Base-by-base conservation (phyloP, 179 eudicot genomes). In the Carnegiea gigantea region DNA sequence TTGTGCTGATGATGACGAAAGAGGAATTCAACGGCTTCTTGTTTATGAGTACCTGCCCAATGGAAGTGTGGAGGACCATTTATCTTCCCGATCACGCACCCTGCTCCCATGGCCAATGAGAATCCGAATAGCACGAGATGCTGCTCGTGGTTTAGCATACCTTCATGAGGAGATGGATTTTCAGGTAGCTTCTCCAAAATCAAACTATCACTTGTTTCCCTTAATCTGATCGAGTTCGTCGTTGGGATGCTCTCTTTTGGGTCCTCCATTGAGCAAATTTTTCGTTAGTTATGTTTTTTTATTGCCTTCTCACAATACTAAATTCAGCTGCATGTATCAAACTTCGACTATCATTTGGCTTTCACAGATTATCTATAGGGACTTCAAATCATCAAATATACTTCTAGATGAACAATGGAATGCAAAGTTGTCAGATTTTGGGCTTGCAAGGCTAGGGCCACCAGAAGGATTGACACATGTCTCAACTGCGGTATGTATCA, bases 1-100 rank as follows among this genome's bases (percentile, higher is more conserved):
- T 82, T 95, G 98, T 89, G 98, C 98, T 36, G 98, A 95, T 81
- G 98, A 95, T 83, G 98, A 95, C 78, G 98, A 95, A 86, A 91
- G 98, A 90, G 98, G 98, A 81, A 93, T 95, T 14, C 97, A 95
- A 70, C 85, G 98, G 82, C 94, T 93, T 80, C 81, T 95, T 70
- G 79, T 95, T 68, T 95, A 95, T 84, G 98, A 95, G 83, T 92
- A 88, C 79, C 90, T 95, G 98, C 97, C 97, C 53, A 91, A 95
- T 67, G 85, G 92, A 83, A 95, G 98, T 78, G 98, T 95, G 49
- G 98, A 95, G 82, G 97, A 93, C 82, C 95, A 95, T 84, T 86
- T 95, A 79, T 92, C 93, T 24, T 30, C 89, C 65, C 88, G 84
- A 51, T 90, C 98, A 6, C 82, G 83, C 9, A 86, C 89, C 57